phyloP scores from a whole-genome alignment of 228 moss, liverwort and hornwort genomes.

The Sphagnum fallax region DNA sequence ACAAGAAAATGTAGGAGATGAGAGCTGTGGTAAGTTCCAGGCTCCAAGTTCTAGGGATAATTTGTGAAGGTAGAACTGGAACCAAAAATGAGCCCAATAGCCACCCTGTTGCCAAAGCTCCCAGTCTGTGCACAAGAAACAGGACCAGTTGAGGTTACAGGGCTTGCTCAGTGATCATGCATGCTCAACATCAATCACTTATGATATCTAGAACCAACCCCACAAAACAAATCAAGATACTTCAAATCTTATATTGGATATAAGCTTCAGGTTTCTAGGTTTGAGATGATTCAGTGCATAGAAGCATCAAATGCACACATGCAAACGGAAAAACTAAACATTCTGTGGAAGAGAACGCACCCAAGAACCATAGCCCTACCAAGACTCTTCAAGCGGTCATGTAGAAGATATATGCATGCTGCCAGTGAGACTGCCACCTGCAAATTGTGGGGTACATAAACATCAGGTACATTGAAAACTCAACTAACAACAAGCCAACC shows the following conservation, averaged over 20 bases:
- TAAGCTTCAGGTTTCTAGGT: too few relatives aligned
- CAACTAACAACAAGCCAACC: too few relatives aligned
- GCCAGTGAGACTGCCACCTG: slow-evolving; percentile 85
- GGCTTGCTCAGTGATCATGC: too few relatives aligned
- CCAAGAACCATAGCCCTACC: slow-evolving; percentile 64
- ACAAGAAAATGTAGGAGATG: slow-evolving; percentile 70
- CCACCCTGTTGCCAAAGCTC: slow-evolving; percentile 79
- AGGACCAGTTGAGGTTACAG: neutral
- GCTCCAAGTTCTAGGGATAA: slow-evolving; percentile 72
- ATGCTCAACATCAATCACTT: too few relatives aligned
- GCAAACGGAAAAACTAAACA: too few relatives aligned
- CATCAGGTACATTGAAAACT: too few relatives aligned
- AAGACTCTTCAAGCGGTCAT: slow-evolving; percentile 75
- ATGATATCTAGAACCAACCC: too few relatives aligned
- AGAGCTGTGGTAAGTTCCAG: slow-evolving; percentile 83
- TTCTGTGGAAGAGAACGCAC: slow-evolving; percentile 20
- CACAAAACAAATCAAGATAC: too few relatives aligned
- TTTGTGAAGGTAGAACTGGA: slow-evolving; percentile 70
- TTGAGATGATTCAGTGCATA: too few relatives aligned
- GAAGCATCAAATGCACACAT: too few relatives aligned
- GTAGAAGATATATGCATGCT: slow-evolving; percentile 83
- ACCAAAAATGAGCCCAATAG: slow-evolving; percentile 72
- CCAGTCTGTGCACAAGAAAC: slow-evolving; percentile 47
- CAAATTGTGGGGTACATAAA: neutral
- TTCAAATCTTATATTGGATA: too few relatives aligned